phyloP scores from a whole-genome alignment of 2,329 filamentous ascomycete species.

The Colletotrichum sp. region DNA sequence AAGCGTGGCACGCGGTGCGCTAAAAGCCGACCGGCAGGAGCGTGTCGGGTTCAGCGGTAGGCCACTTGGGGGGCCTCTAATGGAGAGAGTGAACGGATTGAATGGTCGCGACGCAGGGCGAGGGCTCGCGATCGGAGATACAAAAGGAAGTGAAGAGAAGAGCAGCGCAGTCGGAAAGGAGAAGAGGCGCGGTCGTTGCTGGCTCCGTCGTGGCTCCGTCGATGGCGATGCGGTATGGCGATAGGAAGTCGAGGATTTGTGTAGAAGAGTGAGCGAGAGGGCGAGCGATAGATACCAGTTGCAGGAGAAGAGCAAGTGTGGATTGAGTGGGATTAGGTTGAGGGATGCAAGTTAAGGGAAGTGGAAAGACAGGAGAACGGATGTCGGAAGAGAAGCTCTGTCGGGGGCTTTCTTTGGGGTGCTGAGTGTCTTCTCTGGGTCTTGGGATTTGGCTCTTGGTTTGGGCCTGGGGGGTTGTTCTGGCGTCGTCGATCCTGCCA shows the following conservation, averaged over 20 bases:
- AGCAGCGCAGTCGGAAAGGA: neutral
- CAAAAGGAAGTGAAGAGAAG: neutral
- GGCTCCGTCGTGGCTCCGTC: neutral
- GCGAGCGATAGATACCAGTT: neutral
- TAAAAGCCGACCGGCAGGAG: conserved; percentile 5
- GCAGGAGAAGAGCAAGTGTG: neutral
- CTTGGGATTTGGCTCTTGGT: neutral
- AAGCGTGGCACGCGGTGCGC: conserved; percentile 22
- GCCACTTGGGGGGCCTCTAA: conserved; percentile 6
- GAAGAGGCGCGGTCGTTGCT: neutral
- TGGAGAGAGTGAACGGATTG: neutral
- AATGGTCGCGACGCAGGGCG: neutral
- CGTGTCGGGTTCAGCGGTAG: conserved; percentile 1
- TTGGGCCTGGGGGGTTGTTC: neutral
- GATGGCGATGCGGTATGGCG: neutral
- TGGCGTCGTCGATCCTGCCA: conserved; percentile 17
- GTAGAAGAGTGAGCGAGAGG: neutral
- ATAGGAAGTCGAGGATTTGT: neutral
- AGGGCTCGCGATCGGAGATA: neutral
- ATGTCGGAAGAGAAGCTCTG: neutral
- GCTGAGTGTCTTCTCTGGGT: neutral
- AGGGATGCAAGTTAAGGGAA: neutral
- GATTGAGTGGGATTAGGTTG: neutral
- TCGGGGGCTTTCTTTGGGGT: conserved; percentile 1
- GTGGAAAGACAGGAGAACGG: conserved; percentile 6